Percentiles rank a stretch among this genome's conserved stretches.
Conservation (phyloP, 306 rosid genomes). For the Cajanus cajan region DNA sequence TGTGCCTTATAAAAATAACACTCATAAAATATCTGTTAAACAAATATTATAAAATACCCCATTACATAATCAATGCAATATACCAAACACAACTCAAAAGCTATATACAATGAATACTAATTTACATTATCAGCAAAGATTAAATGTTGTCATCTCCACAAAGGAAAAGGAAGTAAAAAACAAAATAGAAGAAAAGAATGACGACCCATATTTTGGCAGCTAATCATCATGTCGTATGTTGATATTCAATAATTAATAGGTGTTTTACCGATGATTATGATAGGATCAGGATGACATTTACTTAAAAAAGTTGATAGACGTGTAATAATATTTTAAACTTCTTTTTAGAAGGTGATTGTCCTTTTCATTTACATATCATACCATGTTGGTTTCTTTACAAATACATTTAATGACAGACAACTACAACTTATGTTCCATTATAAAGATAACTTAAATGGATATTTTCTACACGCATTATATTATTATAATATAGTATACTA, state of each 20-base stretch:
- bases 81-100: not conserved
- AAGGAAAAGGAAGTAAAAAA: not conserved
- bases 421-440: not conserved
- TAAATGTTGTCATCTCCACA: not conserved
- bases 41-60: too few relatives aligned
- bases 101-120: not conserved
- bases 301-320: not conserved
- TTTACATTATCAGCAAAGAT: not conserved
- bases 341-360: not conserved
- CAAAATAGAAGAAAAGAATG: not conserved
- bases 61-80: too few relatives aligned
- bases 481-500: not conserved
- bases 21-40: too few relatives aligned
- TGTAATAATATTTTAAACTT: not conserved
- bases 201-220: conserved; percentile 18
- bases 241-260: not conserved
- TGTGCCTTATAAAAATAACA: too few relatives aligned
- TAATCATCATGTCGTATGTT: conserved; percentile 26
- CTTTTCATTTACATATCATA: not conserved
- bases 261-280: not conserved
- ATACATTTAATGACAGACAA: not conserved
- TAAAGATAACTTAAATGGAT: not conserved
- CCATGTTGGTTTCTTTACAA: not conserved
- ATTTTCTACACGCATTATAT: not conserved
- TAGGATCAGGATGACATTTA: conserved; percentile 3